Evolutionary conservation across 164 flowering plant genomes (phyloP).

Genomic region (Berberis vulgaris): DNA sequence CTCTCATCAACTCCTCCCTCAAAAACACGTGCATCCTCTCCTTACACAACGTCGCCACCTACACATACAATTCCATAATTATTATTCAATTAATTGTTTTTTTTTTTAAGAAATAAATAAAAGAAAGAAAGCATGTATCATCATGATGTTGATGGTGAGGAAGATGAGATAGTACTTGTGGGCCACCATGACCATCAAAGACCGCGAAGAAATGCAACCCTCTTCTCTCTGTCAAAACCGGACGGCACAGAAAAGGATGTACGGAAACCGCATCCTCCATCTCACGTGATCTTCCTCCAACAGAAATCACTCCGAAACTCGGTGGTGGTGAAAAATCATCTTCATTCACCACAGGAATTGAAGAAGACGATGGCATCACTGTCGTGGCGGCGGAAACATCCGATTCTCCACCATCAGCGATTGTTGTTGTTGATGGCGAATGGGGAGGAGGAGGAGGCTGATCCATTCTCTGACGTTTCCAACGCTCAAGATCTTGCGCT

Average conservation of each 20-base stretch:
- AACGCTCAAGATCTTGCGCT: neutral
- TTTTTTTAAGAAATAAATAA: neutral
- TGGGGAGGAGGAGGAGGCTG: neutral
- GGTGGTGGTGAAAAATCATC: slow-evolving; percentile 7
- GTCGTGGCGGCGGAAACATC: slow-evolving; percentile 4
- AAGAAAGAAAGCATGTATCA: neutral
- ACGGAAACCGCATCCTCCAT: slow-evolving; percentile 46
- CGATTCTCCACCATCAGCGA: slow-evolving; percentile 8
- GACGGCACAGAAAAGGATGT: slow-evolving; percentile 21
- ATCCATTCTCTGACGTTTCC: neutral
- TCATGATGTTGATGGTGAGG: neutral
- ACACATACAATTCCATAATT: neutral
- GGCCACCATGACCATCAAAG: slow-evolving; percentile 57
- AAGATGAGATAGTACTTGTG: slow-evolving; percentile 13
- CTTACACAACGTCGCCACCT: slow-evolving; percentile 41
- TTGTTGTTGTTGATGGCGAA: neutral
- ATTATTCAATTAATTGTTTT: neutral
- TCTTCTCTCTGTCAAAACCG: slow-evolving; percentile 11
- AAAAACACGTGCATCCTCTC: slow-evolving; percentile 34
- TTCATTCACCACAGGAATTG: slow-evolving; percentile 5
- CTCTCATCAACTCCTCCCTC: slow-evolving; percentile 34
- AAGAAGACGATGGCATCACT: neutral
- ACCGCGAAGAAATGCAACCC: slow-evolving; percentile 51
- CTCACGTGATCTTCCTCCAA: slow-evolving; percentile 32
- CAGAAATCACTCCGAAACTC: slow-evolving; percentile 28